Evolutionary conservation across 2,329 filamentous ascomycete species (phyloP), one percentile per base, ranked within the genome.

Genomic region (Fusarium coicis): DNA sequence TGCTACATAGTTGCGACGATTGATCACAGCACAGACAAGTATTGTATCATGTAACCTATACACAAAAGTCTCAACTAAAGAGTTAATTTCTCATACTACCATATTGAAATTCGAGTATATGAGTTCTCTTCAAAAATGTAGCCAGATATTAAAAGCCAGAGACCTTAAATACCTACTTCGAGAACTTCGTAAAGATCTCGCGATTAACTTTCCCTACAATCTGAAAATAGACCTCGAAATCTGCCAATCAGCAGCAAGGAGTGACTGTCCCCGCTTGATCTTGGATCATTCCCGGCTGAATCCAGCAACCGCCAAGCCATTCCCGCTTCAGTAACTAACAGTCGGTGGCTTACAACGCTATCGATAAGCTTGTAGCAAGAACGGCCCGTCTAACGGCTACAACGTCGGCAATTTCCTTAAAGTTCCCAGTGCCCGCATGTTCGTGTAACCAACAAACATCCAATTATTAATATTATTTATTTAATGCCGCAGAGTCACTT

Each of bases 71-170:
- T 28, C 0, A 14, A 19, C 43, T 46, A 5, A 8, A 23, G 12
- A 10, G 7, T 2, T 12, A 1, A 5, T 3, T 16, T 23, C 14
- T 10, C 1, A 16, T 42, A 4, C 7, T 10, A n/a, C 12, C 0
- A 44, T 7, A 26, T 11, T 7, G 23, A 0, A 11, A 23, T 4
- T 4, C 1, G 4, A 37, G 4, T 37, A 10, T 18, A 1, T 5
- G 18, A 5, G 11, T 26, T 7, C 4, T 12, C 4, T 18, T 2
- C 23, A 12, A 23, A 18, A 19, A 44, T 26, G 1, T 14, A 19
- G 18, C 6, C 11, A 21, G 5, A 46, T 4, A 19, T 28, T 21
- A 3, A 7, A 46, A 28, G 4, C 12, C 4, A 15, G 26, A 28
- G 18, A 21, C 3, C 14, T 10, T 7, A 10, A 21, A 14, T 28